Evolutionary conservation across 352 stramenopile genomes (phyloP).

Genomic region (Phytophthora quininea): DNA sequence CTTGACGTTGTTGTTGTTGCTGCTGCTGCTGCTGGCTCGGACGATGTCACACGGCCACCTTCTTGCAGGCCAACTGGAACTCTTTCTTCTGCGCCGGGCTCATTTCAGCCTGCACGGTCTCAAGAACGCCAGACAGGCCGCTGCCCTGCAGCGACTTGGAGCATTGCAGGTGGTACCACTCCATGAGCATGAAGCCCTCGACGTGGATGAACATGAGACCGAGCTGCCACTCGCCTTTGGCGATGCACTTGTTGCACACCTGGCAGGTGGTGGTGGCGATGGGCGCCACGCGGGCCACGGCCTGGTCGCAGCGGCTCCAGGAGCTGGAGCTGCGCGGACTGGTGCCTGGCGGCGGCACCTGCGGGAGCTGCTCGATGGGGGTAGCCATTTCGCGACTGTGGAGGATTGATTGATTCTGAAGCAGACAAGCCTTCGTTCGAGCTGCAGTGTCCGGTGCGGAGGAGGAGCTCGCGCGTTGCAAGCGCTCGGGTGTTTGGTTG

Average conservation of each 20-base stretch:
- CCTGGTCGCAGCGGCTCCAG: slow-evolving; percentile 83
- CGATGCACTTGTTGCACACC: slow-evolving; percentile 66
- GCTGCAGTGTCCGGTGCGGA: slow-evolving; percentile 4
- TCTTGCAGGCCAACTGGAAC: slow-evolving; percentile 54
- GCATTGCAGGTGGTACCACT: slow-evolving; percentile 83
- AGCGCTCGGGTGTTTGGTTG: too few species aligned
- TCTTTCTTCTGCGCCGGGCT: slow-evolving; percentile 53
- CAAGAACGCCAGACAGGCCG: slow-evolving; percentile 55
- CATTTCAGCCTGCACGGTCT: slow-evolving; percentile 74
- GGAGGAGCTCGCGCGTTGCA: slow-evolving; percentile 9
- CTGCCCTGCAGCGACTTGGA: slow-evolving; percentile 54
- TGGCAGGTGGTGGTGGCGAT: slow-evolving; percentile 83
- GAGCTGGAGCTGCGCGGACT: slow-evolving; percentile 57
- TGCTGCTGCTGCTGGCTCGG: too few species aligned
- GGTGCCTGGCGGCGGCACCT: slow-evolving; percentile 30
- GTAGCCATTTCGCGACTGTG: slow-evolving; percentile 39
- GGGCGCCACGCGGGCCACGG: slow-evolving; percentile 72
- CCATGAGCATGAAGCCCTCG: slow-evolving; percentile 89
- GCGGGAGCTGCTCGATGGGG: slow-evolving; percentile 49
- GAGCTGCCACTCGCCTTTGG: slow-evolving; percentile 70
- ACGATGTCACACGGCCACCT: slow-evolving; percentile 9
- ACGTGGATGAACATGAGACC: slow-evolving; percentile 88
- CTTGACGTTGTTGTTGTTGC: too few species aligned
- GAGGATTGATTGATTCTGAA: slow-evolving; percentile 1
- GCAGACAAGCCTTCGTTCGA: slow-evolving; percentile 18